A percentile compares a stretch with the other conserved stretches of the same genome.
phyloP scores from a whole-genome alignment of 768 basidiomycete species.

The Phlebiopsis gigantea region DNA sequence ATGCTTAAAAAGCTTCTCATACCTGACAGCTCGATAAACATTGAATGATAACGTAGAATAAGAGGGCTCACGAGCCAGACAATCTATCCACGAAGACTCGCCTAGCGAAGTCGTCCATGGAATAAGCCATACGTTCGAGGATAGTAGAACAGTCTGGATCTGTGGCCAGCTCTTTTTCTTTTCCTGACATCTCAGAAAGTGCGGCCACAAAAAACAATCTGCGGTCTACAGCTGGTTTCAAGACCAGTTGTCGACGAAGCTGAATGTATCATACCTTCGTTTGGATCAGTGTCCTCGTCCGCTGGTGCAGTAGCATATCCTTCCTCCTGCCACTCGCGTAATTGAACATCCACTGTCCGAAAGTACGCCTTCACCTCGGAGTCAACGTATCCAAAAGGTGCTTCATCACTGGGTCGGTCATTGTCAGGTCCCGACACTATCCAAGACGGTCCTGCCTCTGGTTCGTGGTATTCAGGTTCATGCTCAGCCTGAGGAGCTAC shows the following conservation, averaged over 20 bases:
- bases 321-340: conserved; percentile 78
- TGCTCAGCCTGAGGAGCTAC: conserved; percentile 17
- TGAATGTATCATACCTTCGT: conserved; percentile 49
- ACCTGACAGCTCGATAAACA: conserved; percentile 33
- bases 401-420: conserved; percentile 48
- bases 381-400: conserved; percentile 88
- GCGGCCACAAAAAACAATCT: conserved; percentile 40
- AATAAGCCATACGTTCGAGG: conserved; percentile 83
- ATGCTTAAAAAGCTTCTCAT: conserved; percentile 61
- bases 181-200: conserved; percentile 75
- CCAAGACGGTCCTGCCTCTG: conserved; percentile 59
- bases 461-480: conserved; percentile 2
- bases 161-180: conserved; percentile 86
- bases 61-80: conserved; percentile 72
- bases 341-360: conserved; percentile 79
- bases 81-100: conserved; percentile 87
- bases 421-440: conserved; percentile 42
- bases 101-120: conserved; percentile 95
- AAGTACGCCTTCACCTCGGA: conserved; percentile 92
- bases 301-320: conserved; percentile 36
- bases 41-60: background rate
- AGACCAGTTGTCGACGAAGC: background rate
- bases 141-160: conserved; percentile 92
- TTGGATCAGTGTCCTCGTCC: conserved; percentile 51
- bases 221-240: conserved; percentile 12